Percentiles rank a stretch among this genome's conserved stretches.
phyloP scores from a whole-genome alignment of 768 basidiomycete species.

The Saitozyma podzolica region DNA sequence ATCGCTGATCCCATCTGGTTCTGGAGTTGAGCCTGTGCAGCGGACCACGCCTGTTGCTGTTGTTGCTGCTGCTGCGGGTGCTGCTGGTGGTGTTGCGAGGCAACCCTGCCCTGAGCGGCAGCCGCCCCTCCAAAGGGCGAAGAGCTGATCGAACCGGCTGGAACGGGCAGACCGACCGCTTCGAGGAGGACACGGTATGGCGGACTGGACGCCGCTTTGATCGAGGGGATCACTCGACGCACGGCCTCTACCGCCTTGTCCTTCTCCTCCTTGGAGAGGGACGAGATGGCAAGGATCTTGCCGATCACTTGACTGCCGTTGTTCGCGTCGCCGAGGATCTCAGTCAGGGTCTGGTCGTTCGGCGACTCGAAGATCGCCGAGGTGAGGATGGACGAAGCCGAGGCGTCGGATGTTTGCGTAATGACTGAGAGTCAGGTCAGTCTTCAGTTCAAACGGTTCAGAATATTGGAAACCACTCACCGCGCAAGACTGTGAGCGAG shows the following conservation, averaged over 20 bases:
- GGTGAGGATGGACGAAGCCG: conserved; percentile 81
- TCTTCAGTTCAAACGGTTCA: background rate
- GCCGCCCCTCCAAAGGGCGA: conserved; percentile 15
- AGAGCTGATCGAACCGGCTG: conserved; percentile 26
- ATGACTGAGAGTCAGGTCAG: conserved; percentile 58
- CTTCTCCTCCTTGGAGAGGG: conserved; percentile 72
- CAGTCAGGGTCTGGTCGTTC: conserved; percentile 84
- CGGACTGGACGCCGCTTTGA: conserved; percentile 91
- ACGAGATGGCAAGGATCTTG: conserved; percentile 85
- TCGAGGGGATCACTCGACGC: conserved; percentile 78
- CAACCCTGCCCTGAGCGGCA: too few species aligned
- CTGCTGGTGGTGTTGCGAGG: too few species aligned
- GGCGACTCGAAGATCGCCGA: conserved; percentile 88
- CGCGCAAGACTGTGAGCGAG: conserved; percentile 87
- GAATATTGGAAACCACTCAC: conserved; percentile 26
- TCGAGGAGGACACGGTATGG: conserved; percentile 91
- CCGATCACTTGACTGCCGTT: conserved; percentile 73
- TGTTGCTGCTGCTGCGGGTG: too few species aligned
- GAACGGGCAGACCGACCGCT: conserved; percentile 84
- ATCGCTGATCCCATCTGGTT: background rate
- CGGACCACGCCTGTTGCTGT: too few species aligned
- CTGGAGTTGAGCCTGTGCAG: background rate
- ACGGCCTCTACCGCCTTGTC: conserved; percentile 76
- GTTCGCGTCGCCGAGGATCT: conserved; percentile 93
- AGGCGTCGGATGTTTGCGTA: conserved; percentile 91